These are phyloP conservation scores for Russula griseocarnosa DNA, from an alignment of 768 basidiomycete genomes.

Conservation along the genomic window DNA sequence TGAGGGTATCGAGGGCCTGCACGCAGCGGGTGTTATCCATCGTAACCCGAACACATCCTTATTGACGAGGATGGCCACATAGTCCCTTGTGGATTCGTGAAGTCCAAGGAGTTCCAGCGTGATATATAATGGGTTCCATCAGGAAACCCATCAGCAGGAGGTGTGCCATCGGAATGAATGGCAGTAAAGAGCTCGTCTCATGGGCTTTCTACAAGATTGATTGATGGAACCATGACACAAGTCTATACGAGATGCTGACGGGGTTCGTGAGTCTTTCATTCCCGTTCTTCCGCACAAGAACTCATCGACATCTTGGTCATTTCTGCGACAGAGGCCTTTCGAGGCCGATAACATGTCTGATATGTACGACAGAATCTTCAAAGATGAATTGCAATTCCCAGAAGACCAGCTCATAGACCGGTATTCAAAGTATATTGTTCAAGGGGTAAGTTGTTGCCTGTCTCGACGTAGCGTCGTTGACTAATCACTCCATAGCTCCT, in stretches of 20 bases:
- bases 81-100: conserved; percentile 94
- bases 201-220: conserved; percentile 90
- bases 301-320: conserved; percentile 23
- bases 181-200: conserved; percentile 49
- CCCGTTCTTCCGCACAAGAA: not conserved
- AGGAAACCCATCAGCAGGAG: conserved; percentile 46
- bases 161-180: conserved; percentile 75
- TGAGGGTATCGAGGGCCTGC: conserved; percentile 92
- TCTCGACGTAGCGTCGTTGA: not conserved
- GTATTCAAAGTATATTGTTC: conserved; percentile 90
- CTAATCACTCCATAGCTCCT: conserved; percentile 50
- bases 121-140: conserved; percentile 38
- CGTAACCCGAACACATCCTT: conserved; percentile 94
- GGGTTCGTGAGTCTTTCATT: conserved; percentile 68
- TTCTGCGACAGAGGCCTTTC: conserved; percentile 72
- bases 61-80: conserved; percentile 94
- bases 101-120: conserved; percentile 84
- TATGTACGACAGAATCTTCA: conserved; percentile 90
- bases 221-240: conserved; percentile 98
- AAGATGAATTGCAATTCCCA: conserved; percentile 85
- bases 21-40: conserved; percentile 92
- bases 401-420: conserved; percentile 87
- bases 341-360: conserved; percentile 91
- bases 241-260: conserved; percentile 95
- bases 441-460: conserved; percentile 61